These are phyloP conservation scores for Sclerotinia glacialis DNA, from an alignment of 2,329 filamentous ascomycete genomes.

Conservation along the genomic window DNA sequence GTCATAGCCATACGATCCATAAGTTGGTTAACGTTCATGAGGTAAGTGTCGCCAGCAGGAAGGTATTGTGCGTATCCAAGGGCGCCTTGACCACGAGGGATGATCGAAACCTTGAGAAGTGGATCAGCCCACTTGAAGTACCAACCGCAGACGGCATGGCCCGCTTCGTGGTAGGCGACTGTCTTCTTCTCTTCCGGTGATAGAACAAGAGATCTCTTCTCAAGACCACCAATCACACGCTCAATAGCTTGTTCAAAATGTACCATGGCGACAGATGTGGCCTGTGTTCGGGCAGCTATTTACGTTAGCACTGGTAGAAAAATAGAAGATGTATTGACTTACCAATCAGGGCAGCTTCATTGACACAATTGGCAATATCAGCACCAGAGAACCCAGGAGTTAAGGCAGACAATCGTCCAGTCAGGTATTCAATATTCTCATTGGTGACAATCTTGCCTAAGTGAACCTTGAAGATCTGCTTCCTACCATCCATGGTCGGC, in stretches of 20 bases:
- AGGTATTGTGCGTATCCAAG: constrained; percentile 96
- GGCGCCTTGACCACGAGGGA: constrained; percentile 89
- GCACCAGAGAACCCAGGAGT: constrained; percentile 97
- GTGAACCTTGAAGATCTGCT: constrained; percentile 95
- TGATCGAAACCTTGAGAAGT: constrained; percentile 96
- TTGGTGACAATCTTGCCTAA: constrained; percentile 90
- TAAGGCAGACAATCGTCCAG: constrained; percentile 83
- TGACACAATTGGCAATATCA: constrained; percentile 97
- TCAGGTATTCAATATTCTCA: constrained; percentile 83
- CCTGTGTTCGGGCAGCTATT: constrained; percentile 77
- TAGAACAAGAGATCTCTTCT: constrained; percentile 95
- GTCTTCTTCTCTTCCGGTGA: constrained; percentile 92
- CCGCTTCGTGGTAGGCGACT: constrained; percentile 96
- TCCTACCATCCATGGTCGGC: constrained; percentile 93
- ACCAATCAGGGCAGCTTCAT: constrained; percentile 96
- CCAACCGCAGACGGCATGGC: constrained; percentile 98
- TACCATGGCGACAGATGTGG: constrained; percentile 75
- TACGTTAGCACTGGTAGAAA: constrained; percentile 38
- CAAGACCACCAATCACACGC: constrained; percentile 90
- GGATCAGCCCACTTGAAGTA: constrained; percentile 96
- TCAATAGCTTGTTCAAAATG: constrained; percentile 99
- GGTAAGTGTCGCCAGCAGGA: constrained; percentile 85
- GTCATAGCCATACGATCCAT: constrained; percentile 99
- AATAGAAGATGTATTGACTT: constrained; percentile 41
- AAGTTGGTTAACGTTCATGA: constrained; percentile 92